Evolutionary conservation across 1,139 yeast genomes (phyloP).

Genomic region (Kodamaea suecica): DNA sequence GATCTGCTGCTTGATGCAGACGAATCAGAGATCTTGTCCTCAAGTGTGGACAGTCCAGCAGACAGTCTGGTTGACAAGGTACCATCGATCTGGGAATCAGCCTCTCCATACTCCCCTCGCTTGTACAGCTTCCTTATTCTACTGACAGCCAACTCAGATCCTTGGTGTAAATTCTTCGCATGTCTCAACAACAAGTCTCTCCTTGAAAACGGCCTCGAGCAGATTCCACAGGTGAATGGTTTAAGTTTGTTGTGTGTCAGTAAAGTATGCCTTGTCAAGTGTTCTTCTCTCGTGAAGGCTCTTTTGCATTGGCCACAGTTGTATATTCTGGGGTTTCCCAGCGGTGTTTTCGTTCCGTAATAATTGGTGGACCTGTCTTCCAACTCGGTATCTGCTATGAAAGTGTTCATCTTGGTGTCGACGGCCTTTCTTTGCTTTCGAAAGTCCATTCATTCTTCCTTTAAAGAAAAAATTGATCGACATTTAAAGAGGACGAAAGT

Average conservation of each 20-base stretch:
- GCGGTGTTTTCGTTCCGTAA: slow-evolving; percentile 44
- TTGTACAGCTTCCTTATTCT: slow-evolving; percentile 42
- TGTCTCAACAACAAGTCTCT: slow-evolving; percentile 31
- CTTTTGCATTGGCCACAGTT: slow-evolving; percentile 44
- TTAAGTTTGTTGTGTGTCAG: slow-evolving; percentile 47
- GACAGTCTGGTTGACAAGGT: too few relatives aligned
- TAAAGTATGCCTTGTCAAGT: slow-evolving; percentile 43
- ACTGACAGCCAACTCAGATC: slow-evolving; percentile 40
- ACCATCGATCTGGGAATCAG: too few relatives aligned
- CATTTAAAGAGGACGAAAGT: too few relatives aligned
- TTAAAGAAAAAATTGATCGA: too few relatives aligned
- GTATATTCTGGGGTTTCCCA: slow-evolving; percentile 44
- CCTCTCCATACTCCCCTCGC: slow-evolving; percentile 16
- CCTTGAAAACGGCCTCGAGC: slow-evolving; percentile 29
- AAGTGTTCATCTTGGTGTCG: slow-evolving; percentile 1
- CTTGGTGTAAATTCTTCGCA: slow-evolving; percentile 33
- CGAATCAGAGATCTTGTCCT: slow-evolving; percentile 11
- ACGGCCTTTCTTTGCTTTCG: too few relatives aligned
- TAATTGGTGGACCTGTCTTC: slow-evolving; percentile 1
- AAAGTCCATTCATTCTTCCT: too few relatives aligned
- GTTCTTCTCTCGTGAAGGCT: slow-evolving; percentile 50
- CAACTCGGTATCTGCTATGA: background rate
- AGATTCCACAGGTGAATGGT: slow-evolving; percentile 38
- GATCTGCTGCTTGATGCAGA: background rate
- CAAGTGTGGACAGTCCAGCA: too few relatives aligned